phyloP scores from a whole-genome alignment of 106 monocot species.

The Phalaenopsis equestris region DNA sequence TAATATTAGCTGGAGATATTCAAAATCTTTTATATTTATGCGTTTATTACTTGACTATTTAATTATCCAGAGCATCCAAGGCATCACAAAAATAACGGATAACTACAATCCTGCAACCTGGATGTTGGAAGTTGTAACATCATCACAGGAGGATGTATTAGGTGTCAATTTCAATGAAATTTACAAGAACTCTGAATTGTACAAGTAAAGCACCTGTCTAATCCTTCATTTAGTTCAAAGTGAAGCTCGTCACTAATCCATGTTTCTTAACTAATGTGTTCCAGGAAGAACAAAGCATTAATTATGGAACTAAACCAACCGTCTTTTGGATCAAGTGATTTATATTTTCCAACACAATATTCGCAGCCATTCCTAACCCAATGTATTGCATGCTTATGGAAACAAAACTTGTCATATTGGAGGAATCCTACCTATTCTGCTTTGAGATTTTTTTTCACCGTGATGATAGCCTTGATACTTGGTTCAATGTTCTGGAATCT shows the following conservation, averaged over 20 bases:
- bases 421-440: constrained; percentile 19
- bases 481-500: constrained; percentile 2
- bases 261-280: neutral
- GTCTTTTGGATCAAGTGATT: constrained; percentile 14
- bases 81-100: constrained; percentile 11
- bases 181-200: constrained; percentile 1
- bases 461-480: constrained; percentile 36
- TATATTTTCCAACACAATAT: constrained; percentile 26
- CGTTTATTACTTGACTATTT: neutral
- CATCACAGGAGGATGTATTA: constrained; percentile 2
- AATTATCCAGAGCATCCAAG: neutral
- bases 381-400: constrained; percentile 58
- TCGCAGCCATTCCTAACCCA: constrained; percentile 27
- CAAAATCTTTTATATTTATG: neutral
- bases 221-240: neutral
- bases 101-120: constrained; percentile 14
- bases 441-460: constrained; percentile 16
- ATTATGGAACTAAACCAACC: constrained; percentile 16
- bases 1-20: too few relatives aligned
- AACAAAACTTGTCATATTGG: constrained; percentile 28
- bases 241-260: neutral
- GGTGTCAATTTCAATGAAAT: neutral
- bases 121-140: constrained; percentile 8
- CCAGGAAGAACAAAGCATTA: constrained; percentile 17
- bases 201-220: constrained; percentile 5